Conservation (phyloP, 2,329 filamentous ascomycete genomes). For the Stemphylium lycopersici region DNA sequence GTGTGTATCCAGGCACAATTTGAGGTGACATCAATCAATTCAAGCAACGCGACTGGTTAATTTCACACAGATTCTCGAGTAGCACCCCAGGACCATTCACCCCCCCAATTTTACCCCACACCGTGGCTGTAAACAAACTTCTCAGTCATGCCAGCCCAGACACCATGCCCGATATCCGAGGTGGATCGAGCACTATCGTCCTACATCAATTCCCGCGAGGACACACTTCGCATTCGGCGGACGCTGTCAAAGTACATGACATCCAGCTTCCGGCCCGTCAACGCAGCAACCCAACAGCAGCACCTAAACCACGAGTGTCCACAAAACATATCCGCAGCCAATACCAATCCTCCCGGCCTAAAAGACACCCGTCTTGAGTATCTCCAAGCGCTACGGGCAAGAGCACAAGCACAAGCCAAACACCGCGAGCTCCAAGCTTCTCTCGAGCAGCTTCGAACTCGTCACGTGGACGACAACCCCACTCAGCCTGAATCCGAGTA, state of each 20-base stretch:
- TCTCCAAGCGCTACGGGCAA: conserved; percentile 53
- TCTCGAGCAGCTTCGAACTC: conserved; percentile 38
- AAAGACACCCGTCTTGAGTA: conserved; percentile 54
- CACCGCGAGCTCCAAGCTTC: conserved; percentile 42
- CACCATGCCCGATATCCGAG: conserved; percentile 46
- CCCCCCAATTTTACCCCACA: too few species aligned
- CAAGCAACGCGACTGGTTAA: background rate
- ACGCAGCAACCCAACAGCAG: conserved; percentile 33
- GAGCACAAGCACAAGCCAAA: conserved; percentile 49
- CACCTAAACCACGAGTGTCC: conserved; percentile 44
- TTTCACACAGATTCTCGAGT: background rate
- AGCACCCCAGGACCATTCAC: too few species aligned
- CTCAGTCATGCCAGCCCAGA: conserved; percentile 28
- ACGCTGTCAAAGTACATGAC: conserved; percentile 42
- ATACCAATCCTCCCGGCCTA: conserved; percentile 46
- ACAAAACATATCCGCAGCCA: conserved; percentile 26
- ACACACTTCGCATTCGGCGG: conserved; percentile 46
- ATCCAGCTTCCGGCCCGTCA: conserved; percentile 37
- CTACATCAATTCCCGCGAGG: conserved; percentile 46
- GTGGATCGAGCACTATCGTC: conserved; percentile 45
- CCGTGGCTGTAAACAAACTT: background rate
- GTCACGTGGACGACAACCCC: conserved; percentile 30
- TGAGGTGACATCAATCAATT: background rate
- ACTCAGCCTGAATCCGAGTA: conserved; percentile 40
- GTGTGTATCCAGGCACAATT: background rate